Base-by-base conservation (phyloP, 2,329 filamentous ascomycete species). In the Ampelomyces quisqualis region DNA sequence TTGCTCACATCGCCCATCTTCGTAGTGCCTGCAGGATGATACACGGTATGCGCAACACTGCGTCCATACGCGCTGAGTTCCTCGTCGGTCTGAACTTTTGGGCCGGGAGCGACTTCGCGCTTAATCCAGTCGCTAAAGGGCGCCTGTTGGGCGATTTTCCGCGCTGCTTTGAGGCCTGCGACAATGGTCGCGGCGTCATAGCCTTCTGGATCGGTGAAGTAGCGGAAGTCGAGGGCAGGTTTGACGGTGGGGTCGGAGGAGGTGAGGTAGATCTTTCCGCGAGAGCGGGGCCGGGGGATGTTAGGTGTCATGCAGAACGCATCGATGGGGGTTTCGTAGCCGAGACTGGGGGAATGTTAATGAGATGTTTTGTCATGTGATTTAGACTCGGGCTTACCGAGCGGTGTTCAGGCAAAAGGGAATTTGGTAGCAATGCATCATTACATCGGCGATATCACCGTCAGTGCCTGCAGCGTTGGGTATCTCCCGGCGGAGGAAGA, bases 381-480 rank as follows among this genome's bases (percentile, higher is more conserved):
- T 32, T 17, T n/a, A 13, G 20, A 7, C 14, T 4, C 22, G 20
- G 34, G 31, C 60, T 52, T 64, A 69, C 66, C 87, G 83, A 40
- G 78, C 73, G 1, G 89, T 95, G 77, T 95, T 95, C 55, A 90
- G 81, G 49, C 84, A 87, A 72, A 95, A 95, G 38, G 89, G 89
- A 55, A 95, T 94, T 72, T 95, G 90, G 75, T 95, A 95, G 79
- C 89, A 95, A 74, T 95, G 89, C 86, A 93, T 93, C 90, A 95
- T 95, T 60, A 94, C 73, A 63, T 95, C 90, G 50, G 86, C 86
- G 40, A 87, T 84, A 47, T 86, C 79, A 37, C 85, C 85, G 56
- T 94, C 88, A 2, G 73, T 72, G 41, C 79, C 79, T 3, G 77
- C 79, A 2, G 88, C 86, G 61, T 90, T 82, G 56, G 80, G 75